These are phyloP conservation scores for Alternaria gansuensis DNA, from an alignment of 2,329 filamentous ascomycete genomes.

Conservation along the genomic window DNA sequence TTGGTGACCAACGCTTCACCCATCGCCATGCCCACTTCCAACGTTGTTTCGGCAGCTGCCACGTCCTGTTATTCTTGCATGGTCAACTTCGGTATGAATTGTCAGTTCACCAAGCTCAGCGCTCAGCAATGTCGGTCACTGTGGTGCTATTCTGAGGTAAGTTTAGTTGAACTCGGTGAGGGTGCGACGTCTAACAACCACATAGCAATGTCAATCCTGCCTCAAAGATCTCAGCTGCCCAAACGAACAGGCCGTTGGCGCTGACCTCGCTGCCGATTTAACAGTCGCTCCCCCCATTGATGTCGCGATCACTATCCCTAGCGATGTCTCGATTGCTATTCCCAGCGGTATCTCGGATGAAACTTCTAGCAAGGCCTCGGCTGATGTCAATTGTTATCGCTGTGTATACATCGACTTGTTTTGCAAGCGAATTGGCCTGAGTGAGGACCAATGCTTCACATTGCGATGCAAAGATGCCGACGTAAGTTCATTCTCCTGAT, in stretches of 20 bases:
- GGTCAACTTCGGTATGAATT: not conserved
- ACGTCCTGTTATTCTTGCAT: not conserved
- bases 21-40: not conserved
- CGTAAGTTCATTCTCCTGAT: not conserved
- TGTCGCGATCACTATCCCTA: not conserved
- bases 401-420: constrained; percentile 5
- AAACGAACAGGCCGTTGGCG: not conserved
- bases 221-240: too few relatives aligned
- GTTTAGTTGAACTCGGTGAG: too few relatives aligned
- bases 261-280: not conserved
- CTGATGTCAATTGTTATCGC: not conserved
- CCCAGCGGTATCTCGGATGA: not conserved
- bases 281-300: not conserved
- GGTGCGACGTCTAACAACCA: too few relatives aligned
- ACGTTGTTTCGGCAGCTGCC: not conserved
- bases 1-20: not conserved
- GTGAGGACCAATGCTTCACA: not conserved
- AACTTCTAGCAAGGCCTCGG: not conserved
- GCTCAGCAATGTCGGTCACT: too few relatives aligned
- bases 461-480: constrained; percentile 4
- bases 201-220: too few relatives aligned
- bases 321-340: not conserved
- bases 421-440: not conserved
- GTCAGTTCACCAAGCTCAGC: not conserved
- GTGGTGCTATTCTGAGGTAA: too few relatives aligned